Evolutionary conservation across 129 eudicot species (phyloP).

Genomic region (Artemisia argyi): DNA sequence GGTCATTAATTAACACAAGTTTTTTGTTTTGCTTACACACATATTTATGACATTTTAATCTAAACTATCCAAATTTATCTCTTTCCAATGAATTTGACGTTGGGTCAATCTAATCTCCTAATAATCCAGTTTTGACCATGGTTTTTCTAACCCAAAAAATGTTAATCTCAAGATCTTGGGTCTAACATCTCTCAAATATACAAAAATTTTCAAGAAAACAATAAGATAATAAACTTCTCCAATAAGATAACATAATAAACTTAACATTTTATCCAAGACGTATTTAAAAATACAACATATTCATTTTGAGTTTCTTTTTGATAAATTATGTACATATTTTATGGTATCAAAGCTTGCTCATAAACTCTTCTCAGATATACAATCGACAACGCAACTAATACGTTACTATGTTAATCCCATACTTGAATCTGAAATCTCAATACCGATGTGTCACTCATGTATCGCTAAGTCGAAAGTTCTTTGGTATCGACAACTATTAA

Average conservation of each 20-base stretch:
- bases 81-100: conserved; percentile 34
- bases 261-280: no score
- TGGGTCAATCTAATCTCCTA: conserved; percentile 41
- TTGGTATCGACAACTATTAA: no score
- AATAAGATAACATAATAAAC: no score
- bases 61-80: conserved; percentile 15
- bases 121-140: conserved; percentile 46
- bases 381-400: no score
- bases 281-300: no score
- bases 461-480: no score
- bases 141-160: conserved; percentile 35
- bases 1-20: conserved; percentile 34
- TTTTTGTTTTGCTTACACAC: conserved; percentile 36
- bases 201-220: neutral
- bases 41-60: conserved; percentile 32
- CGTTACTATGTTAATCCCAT: no score
- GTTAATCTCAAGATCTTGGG: conserved; percentile 39
- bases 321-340: neutral
- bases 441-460: no score
- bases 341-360: neutral
- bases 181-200: conserved; percentile 12
- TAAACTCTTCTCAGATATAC: no score
- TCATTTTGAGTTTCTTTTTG: no score
- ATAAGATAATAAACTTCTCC: no score
- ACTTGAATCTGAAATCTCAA: no score